Base-by-base conservation (phyloP, 495 filamentous ascomycete genomes). In the Beverwykella pulmonaria region DNA sequence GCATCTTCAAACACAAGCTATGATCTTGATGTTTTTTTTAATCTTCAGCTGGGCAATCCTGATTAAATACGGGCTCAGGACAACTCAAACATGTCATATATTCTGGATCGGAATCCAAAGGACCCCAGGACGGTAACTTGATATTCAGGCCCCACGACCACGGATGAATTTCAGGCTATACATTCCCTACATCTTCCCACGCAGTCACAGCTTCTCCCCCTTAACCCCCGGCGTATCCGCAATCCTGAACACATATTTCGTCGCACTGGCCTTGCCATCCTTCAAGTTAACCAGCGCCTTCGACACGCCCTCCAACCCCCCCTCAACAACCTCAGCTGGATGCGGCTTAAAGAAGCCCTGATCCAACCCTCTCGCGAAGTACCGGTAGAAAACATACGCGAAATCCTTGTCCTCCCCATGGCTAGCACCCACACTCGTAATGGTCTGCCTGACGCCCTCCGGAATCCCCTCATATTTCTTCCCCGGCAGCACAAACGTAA, bases 161-260 rank as follows among this genome's bases (percentile, higher is more conserved):
- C 12, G 5, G 32, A 34, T 12, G 12, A 34, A 34, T 12, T 12
- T 34, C 32, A 34, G 5, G 32, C 32, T 34, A n/a, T n/a, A n/a
- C n/a, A n/a, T n/a, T n/a, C n/a, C 39, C 8, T n/a, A 44, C 39
- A 44, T 7, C 39, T n/a, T 44, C 39, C 39, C 39, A 9, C 8
- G 39, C 39, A 44, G 9, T 44, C 39, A 44, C 39, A 44, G 15
- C 15, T 44, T 44, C 39, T 44, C 20, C 48, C 56, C 32, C 49
- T 61, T 65, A 0, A 62, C 63, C 22, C 71, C 71, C 22, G 78
- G 78, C 61, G 88, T 90, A 36, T 92, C 88, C 48, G 67, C 83
- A 75, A 92, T 85, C 30, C 85, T 75, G 60, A 89, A 86, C 1
- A 91, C 83, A 76, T 89, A 90, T 72, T 92, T 92, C 0, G 84